Base-by-base conservation (phyloP, 73 alveolate species). In the Paramecium octaurelia region DNA sequence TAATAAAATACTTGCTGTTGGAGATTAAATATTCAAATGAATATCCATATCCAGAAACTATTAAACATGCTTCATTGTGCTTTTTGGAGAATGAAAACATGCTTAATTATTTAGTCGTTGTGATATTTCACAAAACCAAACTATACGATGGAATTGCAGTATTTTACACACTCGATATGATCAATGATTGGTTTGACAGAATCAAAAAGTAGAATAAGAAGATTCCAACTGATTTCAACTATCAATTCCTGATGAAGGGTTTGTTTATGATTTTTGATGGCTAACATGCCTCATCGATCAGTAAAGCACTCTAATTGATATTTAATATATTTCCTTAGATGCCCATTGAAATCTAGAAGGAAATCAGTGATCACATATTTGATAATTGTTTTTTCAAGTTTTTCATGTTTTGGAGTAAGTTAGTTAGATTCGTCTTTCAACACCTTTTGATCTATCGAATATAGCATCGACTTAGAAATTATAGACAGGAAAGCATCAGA, bases 331-430 rank as follows among this genome's bases (percentile, higher is more conserved):
- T 42, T 48, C 73, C 73, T 8, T 48, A 80, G 14, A 31, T 80
- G 57, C 91, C 91, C 1, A 80, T 80, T 6, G 91, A 80, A 48
- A 48, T 80, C 5, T n/a, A 80, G 36, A 80, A 80, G 12, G 75
- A 80, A 44, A 80, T 80, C 4, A 31, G 57, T 20, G 91, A 80
- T 46, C 75, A 80, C 46, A 43, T 80, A 9, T 80, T 80, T 9
- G 91, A 80, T 44, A 80, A 44, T 38, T 80, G 91, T 24, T 80
- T 80, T 11, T 80, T 80, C 16, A 80, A 80, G 20, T 80, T 42
- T 80, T 80, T 80, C 23, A 80, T 80, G 75, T 80, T 44, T 80
- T 80, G 91, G 91, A 80, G 91, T 24, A 80, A 48, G n/a, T 42
- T 80, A 64, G 91, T 80, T 43, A 40, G 91, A 23, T 80, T 23